Conservation (phyloP, 1,139 yeast species). For the Blastobotrys illinoisensis region DNA sequence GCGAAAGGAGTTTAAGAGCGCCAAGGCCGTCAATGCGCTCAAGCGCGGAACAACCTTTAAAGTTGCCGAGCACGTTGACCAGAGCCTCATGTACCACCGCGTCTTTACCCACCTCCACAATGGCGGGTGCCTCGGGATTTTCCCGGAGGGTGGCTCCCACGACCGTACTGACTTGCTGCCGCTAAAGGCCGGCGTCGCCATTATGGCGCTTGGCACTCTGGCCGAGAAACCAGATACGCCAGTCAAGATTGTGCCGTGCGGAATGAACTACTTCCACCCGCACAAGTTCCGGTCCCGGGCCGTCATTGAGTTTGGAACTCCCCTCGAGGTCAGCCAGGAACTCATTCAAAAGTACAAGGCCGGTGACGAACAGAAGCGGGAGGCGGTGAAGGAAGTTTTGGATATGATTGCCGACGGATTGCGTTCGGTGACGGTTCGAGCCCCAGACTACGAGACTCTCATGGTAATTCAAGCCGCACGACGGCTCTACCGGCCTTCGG, state of each 20-base stretch:
- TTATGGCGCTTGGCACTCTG: constrained; percentile 94
- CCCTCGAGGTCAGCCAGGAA: constrained; percentile 62
- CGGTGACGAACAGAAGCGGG: constrained; percentile 54
- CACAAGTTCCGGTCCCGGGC: constrained; percentile 93
- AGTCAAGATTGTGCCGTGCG: constrained; percentile 89
- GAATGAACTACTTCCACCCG: constrained; percentile 95
- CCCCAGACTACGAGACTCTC: constrained; percentile 87
- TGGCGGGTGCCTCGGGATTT: constrained; percentile 86
- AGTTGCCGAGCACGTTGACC: constrained; percentile 78
- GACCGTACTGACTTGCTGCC: constrained; percentile 89
- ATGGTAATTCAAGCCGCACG: constrained; percentile 93
- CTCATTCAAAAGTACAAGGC: constrained; percentile 57
- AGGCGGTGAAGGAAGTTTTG: constrained; percentile 66
- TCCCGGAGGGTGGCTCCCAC: constrained; percentile 97
- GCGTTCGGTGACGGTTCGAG: constrained; percentile 84
- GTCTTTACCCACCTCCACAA: constrained; percentile 78
- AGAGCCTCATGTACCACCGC: constrained; percentile 68
- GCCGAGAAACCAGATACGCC: constrained; percentile 59
- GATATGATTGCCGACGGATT: constrained; percentile 69
- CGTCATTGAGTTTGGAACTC: constrained; percentile 89
- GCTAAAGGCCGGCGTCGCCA: constrained; percentile 93
- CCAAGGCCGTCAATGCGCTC: constrained; percentile 36
- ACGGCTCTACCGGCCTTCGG: constrained; percentile 76
- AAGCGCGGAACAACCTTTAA: constrained; percentile 57
- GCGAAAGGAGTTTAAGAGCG: constrained; percentile 65